Evolutionary conservation across 208 protist genomes (phyloP), one percentile per base, ranked within the genome.

Genomic region (Trypanosoma avium): DNA sequence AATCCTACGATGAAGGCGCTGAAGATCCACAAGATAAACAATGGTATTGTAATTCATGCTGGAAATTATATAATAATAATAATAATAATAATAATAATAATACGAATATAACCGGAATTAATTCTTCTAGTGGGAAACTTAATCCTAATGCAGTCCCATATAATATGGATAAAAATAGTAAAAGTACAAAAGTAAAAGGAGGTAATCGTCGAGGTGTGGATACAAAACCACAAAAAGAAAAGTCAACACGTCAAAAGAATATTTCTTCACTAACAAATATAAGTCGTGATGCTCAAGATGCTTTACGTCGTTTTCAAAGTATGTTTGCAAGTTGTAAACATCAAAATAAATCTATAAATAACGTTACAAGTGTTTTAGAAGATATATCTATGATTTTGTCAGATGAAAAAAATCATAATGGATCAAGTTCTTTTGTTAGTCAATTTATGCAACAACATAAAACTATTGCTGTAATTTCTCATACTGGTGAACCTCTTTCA

Each of bases 401-500:
- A 33, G 40, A 26, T n/a, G n/a, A 22, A 38, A 30, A 17, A 53
- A 21, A 79, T 47, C 22, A 72, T 64, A 45, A 59, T 86, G 19
- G 69, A 55, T 21, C 61, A 15, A 75, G 64, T 43, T 87, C 72
- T 22, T 92, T 90, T 78, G 88, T 90, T 45, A 62, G 69, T 10
- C 70, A 84, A 57, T 73, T 69, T 40, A 86, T 92, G 82, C 77
- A 86, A 38, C 71, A 73, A 33, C 89, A 91, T 58, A 81, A 77
- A 12, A 78, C 81, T 1, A 79, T 93, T n/a, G 76, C 79, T 8
- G 67, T 92, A 54, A 50, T 82, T 45, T 75, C 89, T 10, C 86
- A 92, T 62, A 76, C 72, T 15, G 89, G 89, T 38, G 86, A 86
- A 36, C 81, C 84, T 47, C 59, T 93, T 7, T 95, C 89, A 4